phyloP scores from a whole-genome alignment of 2,329 filamentous ascomycete species.

The Anisogramma anomala region DNA sequence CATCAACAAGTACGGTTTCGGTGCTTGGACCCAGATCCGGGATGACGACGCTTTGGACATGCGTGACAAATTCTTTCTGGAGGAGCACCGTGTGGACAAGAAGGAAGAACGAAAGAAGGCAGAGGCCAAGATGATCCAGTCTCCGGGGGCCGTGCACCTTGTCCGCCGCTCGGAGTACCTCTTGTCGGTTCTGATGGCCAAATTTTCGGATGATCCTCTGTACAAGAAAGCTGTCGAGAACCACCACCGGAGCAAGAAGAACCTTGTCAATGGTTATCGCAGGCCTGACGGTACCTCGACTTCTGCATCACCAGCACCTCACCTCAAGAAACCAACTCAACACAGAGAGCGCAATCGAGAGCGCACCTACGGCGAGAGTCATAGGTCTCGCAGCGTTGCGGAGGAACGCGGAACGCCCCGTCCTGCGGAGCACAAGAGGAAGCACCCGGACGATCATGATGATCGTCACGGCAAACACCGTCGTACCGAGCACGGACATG shows the following conservation, averaged over 20 bases:
- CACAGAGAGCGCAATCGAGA: slow-evolving; percentile 38
- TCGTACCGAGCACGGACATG: slow-evolving; percentile 33
- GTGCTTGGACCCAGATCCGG: slow-evolving; percentile 87
- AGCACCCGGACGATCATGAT: slow-evolving; percentile 43
- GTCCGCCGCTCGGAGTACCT: slow-evolving; percentile 92
- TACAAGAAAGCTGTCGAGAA: slow-evolving; percentile 78
- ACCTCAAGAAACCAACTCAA: slow-evolving; percentile 35
- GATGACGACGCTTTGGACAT: slow-evolving; percentile 82
- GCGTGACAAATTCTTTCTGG: slow-evolving; percentile 84
- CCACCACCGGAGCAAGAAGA: slow-evolving; percentile 91
- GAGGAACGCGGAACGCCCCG: slow-evolving; percentile 41
- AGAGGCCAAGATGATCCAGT: slow-evolving; percentile 73
- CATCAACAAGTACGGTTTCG: slow-evolving; percentile 87
- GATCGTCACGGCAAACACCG: slow-evolving; percentile 41
- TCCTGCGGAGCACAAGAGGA: slow-evolving; percentile 45
- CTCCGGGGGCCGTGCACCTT: slow-evolving; percentile 92
- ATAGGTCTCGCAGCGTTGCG: slow-evolving; percentile 37
- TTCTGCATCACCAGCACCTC: slow-evolving; percentile 61
- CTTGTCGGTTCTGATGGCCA: slow-evolving; percentile 79
- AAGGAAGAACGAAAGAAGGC: slow-evolving; percentile 80
- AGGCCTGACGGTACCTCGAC: slow-evolving; percentile 47
- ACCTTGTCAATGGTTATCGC: slow-evolving; percentile 50
- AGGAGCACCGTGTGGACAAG: slow-evolving; percentile 96
- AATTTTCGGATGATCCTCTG: slow-evolving; percentile 65
- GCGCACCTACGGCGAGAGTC: slow-evolving; percentile 36